Evolutionary conservation across 495 filamentous ascomycete species (phyloP).

Genomic region (Annulohypoxylon maeteangense): DNA sequence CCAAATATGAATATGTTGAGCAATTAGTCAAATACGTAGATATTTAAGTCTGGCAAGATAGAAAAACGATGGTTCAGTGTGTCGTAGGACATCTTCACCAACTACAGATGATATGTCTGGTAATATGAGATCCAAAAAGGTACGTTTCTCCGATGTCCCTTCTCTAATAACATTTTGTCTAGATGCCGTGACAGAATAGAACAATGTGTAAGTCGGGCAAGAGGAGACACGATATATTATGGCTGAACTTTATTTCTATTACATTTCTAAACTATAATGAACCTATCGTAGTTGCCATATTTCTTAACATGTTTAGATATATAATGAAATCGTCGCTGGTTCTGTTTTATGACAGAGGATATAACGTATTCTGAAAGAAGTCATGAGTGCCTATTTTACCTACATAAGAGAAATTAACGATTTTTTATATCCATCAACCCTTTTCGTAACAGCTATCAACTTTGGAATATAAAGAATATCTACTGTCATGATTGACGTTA

Average conservation of each 20-base stretch:
- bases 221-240: not conserved
- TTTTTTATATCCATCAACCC: too few relatives aligned
- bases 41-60: not conserved
- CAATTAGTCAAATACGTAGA: too few relatives aligned
- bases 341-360: too few relatives aligned
- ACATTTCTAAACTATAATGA: not conserved
- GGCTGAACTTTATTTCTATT: not conserved
- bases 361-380: too few relatives aligned
- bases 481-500: too few relatives aligned
- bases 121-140: not conserved
- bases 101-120: not conserved
- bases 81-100: not conserved
- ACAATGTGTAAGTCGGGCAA: not conserved
- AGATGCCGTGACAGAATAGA: not conserved
- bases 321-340: too few relatives aligned
- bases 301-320: too few relatives aligned
- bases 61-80: not conserved
- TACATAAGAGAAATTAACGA: too few relatives aligned
- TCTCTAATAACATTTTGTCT: not conserved
- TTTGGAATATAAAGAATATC: too few relatives aligned
- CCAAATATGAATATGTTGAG: not conserved
- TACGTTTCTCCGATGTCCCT: not conserved
- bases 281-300: not conserved
- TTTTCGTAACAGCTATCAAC: too few relatives aligned
- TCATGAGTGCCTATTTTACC: too few relatives aligned